These are phyloP conservation scores for Tricholoma sp. DNA, from an alignment of 768 basidiomycete species.

Conservation along the genomic window DNA sequence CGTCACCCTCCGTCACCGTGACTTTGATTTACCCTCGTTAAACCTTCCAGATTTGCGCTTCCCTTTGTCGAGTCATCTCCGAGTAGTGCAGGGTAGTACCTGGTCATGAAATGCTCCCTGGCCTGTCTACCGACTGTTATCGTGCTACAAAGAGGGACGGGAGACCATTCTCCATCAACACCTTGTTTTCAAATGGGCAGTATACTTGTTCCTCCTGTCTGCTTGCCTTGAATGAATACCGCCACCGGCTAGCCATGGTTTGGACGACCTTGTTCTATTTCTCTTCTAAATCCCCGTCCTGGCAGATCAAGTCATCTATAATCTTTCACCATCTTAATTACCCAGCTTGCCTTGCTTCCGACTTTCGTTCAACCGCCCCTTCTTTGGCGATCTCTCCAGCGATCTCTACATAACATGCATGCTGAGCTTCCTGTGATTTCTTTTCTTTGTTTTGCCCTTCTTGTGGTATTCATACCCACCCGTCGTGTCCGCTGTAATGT, in stretches of 20 bases:
- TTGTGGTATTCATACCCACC: constrained; percentile 35
- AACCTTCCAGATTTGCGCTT: constrained; percentile 20
- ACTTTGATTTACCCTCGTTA: constrained; percentile 3
- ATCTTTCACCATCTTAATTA: not conserved
- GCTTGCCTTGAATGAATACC: constrained; percentile 6
- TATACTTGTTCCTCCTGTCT: constrained; percentile 17
- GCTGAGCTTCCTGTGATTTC: constrained; percentile 35
- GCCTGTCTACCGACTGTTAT: not conserved
- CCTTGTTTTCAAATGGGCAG: constrained; percentile 25
- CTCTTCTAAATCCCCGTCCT: constrained; percentile 12
- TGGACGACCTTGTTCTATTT: constrained; percentile 22
- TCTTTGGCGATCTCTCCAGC: not conserved
- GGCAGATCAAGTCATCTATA: not conserved
- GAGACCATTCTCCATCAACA: constrained; percentile 5
- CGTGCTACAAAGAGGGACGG: not conserved
- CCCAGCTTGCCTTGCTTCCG: not conserved
- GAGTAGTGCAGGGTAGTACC: not conserved
- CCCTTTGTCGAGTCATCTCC: constrained; percentile 16
- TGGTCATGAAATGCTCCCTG: not conserved
- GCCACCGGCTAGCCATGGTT: constrained; percentile 7
- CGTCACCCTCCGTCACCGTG: too few species aligned
- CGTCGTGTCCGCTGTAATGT: constrained; percentile 44
- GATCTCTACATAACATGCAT: constrained; percentile 22
- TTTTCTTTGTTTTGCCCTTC: constrained; percentile 37
- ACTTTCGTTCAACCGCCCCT: not conserved